phyloP scores from a whole-genome alignment of 2,329 filamentous ascomycete species.

The Emergomyces pasteurianus region DNA sequence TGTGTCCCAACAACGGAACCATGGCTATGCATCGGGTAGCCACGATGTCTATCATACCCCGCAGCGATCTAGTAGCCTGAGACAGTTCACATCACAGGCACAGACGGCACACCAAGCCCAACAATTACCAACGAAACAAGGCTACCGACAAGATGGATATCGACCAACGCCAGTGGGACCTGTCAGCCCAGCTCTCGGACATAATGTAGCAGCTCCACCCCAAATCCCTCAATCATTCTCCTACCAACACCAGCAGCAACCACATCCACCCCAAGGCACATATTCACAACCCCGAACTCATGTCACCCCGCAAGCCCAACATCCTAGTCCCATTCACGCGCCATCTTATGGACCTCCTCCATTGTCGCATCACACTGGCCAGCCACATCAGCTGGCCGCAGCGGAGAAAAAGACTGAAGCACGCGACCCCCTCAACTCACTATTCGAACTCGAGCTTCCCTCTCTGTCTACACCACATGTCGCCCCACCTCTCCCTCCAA shows the following conservation, averaged over 20 bases:
- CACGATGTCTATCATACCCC: slow-evolving; percentile 18
- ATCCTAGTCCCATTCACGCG: slow-evolving; percentile 6
- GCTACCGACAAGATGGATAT: background rate
- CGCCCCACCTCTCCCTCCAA: slow-evolving; percentile 81
- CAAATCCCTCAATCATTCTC: background rate
- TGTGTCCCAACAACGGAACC: slow-evolving; percentile 3
- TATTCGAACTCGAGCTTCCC: slow-evolving; percentile 48
- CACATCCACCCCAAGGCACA: background rate
- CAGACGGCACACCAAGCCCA: slow-evolving; percentile 14
- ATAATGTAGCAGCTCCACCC: background rate
- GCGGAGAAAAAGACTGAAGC: slow-evolving; percentile 25
- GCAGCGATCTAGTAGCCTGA: slow-evolving; percentile 18
- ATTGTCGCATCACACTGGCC: slow-evolving; percentile 13
- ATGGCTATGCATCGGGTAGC: background rate
- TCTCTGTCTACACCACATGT: slow-evolving; percentile 34
- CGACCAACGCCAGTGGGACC: background rate
- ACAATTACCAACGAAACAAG: slow-evolving; percentile 5
- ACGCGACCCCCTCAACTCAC: slow-evolving; percentile 50
- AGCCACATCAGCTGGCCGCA: slow-evolving; percentile 11
- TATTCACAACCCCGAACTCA: slow-evolving; percentile 4
- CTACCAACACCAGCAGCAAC: background rate
- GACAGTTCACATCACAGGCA: slow-evolving; percentile 5
- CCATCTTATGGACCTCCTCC: slow-evolving; percentile 14
- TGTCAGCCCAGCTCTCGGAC: background rate
- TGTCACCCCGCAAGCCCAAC: background rate